Conservation (phyloP, 495 filamentous ascomycete species). For the Neurospora sp. region DNA sequence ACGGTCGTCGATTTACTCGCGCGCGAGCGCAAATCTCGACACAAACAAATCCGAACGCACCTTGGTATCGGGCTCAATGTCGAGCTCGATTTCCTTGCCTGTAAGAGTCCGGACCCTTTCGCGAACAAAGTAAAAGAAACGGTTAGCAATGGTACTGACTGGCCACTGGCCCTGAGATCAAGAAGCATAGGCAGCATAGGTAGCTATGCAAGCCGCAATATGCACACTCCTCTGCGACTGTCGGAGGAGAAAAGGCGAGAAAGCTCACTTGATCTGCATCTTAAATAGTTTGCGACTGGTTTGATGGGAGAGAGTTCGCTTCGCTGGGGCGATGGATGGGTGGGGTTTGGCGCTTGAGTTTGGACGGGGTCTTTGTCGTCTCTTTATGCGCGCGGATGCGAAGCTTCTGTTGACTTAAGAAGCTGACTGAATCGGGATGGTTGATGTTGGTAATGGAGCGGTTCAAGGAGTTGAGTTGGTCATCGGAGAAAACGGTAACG, state of each 20-base stretch:
- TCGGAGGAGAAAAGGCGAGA: neutral
- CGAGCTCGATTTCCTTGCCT: conserved; percentile 96
- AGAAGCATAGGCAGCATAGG: neutral
- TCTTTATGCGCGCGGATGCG: neutral
- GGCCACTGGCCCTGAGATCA: neutral
- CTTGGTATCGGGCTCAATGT: conserved; percentile 87
- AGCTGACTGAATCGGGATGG: neutral
- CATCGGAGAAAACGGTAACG: neutral
- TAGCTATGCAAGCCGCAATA: neutral
- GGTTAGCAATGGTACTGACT: neutral
- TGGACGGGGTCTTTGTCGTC: neutral
- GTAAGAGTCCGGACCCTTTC: conserved; percentile 90
- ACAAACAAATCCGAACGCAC: conserved; percentile 33
- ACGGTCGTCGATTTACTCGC: neutral
- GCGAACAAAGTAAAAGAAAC: neutral
- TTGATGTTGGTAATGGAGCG: neutral
- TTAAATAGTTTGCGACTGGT: neutral
- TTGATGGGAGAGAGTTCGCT: neutral
- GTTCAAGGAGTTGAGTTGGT: neutral
- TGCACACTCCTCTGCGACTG: neutral
- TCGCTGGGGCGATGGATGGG: neutral
- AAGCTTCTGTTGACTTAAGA: neutral
- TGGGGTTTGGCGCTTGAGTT: neutral
- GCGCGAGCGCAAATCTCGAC: neutral
- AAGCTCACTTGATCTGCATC: conserved; percentile 38